Percentiles rank a stretch among this genome's conserved stretches.
Evolutionary conservation across 257 asterid genomes (phyloP).

Genomic region (Paulownia fortunei): DNA sequence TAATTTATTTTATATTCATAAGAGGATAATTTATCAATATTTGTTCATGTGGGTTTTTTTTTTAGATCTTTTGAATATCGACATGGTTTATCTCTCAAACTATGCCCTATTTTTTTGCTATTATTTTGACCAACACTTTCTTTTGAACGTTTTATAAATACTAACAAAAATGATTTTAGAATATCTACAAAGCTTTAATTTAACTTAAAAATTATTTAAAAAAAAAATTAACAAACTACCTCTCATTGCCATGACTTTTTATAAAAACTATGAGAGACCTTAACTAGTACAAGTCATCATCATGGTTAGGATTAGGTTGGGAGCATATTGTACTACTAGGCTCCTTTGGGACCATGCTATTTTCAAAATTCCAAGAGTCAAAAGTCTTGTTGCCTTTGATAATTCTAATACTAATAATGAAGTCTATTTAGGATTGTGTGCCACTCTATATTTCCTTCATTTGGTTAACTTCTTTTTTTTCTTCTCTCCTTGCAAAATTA

Average conservation of each 20-base stretch:
- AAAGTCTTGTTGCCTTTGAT: neutral
- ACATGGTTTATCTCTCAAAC: too few species aligned
- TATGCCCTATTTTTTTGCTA: too few species aligned
- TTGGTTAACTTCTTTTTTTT: neutral
- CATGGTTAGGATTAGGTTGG: neutral
- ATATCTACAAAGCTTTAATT: too few species aligned
- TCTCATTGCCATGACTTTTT: neutral
- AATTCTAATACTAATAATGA: neutral
- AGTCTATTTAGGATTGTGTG: neutral
- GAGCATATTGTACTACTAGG: neutral
- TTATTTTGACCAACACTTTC: too few species aligned
- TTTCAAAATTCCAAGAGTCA: neutral
- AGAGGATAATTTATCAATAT: too few species aligned
- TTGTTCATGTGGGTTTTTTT: too few species aligned
- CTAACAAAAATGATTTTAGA: too few species aligned
- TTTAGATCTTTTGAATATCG: too few species aligned
- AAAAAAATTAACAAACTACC: too few species aligned
- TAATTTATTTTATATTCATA: too few species aligned
- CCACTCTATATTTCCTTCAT: neutral
- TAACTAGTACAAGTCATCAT: neutral
- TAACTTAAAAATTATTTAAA: too few species aligned
- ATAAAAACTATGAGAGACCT: neutral
- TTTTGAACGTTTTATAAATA: too few species aligned
- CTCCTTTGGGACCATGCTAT: neutral
- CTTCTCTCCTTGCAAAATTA: neutral